A percentile compares a stretch with the other conserved stretches of the same genome.
phyloP scores from a whole-genome alignment of 805 yeast genomes.

The Wickerhamomyces mucosus region DNA sequence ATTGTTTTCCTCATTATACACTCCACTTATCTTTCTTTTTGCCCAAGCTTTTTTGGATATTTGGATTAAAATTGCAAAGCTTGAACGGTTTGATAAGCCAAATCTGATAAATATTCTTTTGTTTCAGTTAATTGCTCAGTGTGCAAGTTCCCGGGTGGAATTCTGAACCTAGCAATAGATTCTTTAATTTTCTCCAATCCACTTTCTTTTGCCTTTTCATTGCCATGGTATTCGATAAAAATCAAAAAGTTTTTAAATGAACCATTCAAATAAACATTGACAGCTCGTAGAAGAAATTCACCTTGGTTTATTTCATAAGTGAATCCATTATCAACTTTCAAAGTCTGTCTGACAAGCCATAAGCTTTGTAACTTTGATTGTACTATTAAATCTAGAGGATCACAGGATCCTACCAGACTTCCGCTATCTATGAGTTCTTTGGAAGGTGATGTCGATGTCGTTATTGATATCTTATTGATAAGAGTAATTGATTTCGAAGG shows the following conservation, averaged over 20 bases:
- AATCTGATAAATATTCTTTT: constrained; percentile 2
- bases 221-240: constrained; percentile 7
- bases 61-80: not conserved
- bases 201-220: not conserved
- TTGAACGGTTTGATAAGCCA: constrained; percentile 4
- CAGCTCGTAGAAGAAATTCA: constrained; percentile 42
- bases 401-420: constrained; percentile 45
- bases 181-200: constrained; percentile 2
- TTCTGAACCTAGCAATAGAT: constrained; percentile 4
- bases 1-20: too few relatives aligned
- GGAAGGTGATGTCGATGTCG: constrained; percentile 20
- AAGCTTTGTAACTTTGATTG: constrained; percentile 52
- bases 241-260: constrained; percentile 60
- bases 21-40: too few relatives aligned
- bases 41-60: too few relatives aligned
- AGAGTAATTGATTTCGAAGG: constrained; percentile 7
- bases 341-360: constrained; percentile 61
- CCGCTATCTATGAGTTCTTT: constrained; percentile 32
- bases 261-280: constrained; percentile 69
- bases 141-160: constrained; percentile 8
- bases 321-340: constrained; percentile 69
- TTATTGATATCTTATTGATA: constrained; percentile 20
- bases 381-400: constrained; percentile 47
- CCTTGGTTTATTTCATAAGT: constrained; percentile 42
- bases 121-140: constrained; percentile 1